phyloP scores from a whole-genome alignment of 106 monocot genomes.

The Triglochin maritima region DNA sequence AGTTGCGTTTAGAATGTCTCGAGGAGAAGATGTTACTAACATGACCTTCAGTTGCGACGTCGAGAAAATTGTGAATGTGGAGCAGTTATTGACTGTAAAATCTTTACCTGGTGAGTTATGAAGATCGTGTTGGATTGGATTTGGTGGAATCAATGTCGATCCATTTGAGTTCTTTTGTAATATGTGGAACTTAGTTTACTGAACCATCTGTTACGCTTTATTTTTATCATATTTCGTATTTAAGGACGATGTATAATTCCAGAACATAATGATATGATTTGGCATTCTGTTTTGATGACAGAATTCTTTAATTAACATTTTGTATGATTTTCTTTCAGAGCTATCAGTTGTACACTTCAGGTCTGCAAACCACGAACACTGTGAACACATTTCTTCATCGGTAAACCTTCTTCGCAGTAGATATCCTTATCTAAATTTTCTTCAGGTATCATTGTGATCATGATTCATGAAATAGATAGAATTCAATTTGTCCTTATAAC shows the following conservation, averaged over 20 bases:
- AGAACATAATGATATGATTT: background rate
- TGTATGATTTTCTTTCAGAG: conserved; percentile 27
- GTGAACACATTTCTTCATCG: conserved; percentile 37
- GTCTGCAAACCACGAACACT: conserved; percentile 38
- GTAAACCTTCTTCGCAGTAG: conserved; percentile 43
- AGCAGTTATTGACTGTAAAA: conserved; percentile 54
- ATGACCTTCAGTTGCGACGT: conserved; percentile 76
- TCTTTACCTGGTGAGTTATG: conserved; percentile 40
- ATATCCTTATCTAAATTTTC: conserved; percentile 72
- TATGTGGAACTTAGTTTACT: background rate
- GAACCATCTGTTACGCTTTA: no score
- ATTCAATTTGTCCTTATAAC: no score
- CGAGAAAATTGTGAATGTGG: conserved; percentile 34
- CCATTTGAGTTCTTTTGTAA: background rate
- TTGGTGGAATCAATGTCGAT: background rate
- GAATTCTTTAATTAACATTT: no score
- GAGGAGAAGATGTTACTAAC: conserved; percentile 61
- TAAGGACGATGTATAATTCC: background rate
- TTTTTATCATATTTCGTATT: background rate
- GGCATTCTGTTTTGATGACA: background rate
- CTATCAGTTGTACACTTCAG: conserved; percentile 66
- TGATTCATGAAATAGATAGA: no score
- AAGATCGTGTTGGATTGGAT: background rate
- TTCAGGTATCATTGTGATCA: conserved; percentile 40
- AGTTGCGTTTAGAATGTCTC: conserved; percentile 46